Evolutionary conservation across 2,329 filamentous ascomycete genomes (phyloP).

Genomic region (Rosellinia necatrix): DNA sequence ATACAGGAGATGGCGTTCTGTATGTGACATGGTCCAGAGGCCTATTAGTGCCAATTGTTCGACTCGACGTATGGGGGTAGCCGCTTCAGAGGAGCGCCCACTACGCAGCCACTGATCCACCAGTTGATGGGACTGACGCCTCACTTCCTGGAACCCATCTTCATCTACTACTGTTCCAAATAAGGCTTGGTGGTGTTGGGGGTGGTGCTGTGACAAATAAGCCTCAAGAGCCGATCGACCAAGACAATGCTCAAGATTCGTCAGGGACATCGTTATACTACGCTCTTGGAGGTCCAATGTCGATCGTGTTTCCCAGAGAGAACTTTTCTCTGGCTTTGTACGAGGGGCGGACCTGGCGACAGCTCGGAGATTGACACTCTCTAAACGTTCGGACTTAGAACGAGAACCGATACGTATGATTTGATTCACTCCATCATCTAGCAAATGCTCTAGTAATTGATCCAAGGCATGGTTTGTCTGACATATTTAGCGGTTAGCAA

Average conservation of each 20-base stretch:
- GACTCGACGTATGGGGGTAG: not conserved
- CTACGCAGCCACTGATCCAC: constrained; percentile 32
- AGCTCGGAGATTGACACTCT: constrained; percentile 53
- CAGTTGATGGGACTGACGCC: constrained; percentile 11
- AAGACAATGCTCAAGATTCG: constrained; percentile 25
- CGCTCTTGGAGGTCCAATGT: constrained; percentile 17
- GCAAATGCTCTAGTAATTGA: constrained; percentile 63
- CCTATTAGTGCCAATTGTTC: constrained; percentile 20
- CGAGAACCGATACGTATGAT: constrained; percentile 66
- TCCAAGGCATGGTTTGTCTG: constrained; percentile 55
- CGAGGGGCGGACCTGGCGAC: constrained; percentile 40
- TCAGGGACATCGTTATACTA: constrained; percentile 3
- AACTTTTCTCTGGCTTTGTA: constrained; percentile 47
- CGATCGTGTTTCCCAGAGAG: constrained; percentile 36
- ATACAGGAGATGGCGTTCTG: constrained; percentile 37
- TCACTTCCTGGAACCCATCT: constrained; percentile 36
- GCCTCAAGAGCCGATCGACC: constrained; percentile 23
- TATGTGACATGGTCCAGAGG: constrained; percentile 29
- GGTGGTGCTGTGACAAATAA: constrained; percentile 31
- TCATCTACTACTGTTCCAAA: constrained; percentile 35
- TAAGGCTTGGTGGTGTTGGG: constrained; percentile 33
- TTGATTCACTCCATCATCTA: constrained; percentile 51
- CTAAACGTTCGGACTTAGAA: constrained; percentile 58
- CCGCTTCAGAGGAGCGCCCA: not conserved
- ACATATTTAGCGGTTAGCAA: not conserved